Evolutionary conservation across 495 filamentous ascomycete genomes (phyloP), one percentile per base, ranked within the genome.

Genomic region (Xanthoparmelia taractica): DNA sequence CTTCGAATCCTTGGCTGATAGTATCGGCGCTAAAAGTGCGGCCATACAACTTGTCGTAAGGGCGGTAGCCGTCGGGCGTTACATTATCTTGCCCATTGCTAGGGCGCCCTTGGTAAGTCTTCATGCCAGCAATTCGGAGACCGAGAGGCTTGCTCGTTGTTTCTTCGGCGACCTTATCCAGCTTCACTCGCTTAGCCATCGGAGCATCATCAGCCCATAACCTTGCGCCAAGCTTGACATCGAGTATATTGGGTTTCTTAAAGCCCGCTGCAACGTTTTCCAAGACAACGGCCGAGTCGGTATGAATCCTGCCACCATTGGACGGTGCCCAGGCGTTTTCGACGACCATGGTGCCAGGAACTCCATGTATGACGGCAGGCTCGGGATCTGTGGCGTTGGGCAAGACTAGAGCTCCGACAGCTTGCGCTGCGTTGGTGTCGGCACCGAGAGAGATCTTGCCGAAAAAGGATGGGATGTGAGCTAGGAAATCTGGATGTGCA

Each of bases 61-160:
- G 81, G 69, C 79, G 85, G 69, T 88, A 95, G 23, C 82, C 83
- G 54, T 82, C 77, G 23, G 76, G 76, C 38, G 73, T 72, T 20
- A 76, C 71, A 36, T 76, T 71, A 10, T 73, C 74, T 59, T 72
- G 71, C 43, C 65, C 60, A 17, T 76, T 70, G 43, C 71, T 70
- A 37, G 76, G 72, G 33, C 78, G 73, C 4, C 88, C 91, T 56
- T 87, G 87, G 82, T 86, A 98, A 4, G 93, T 88, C 69, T 87
- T 88, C 95, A 98, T 98, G 4, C 94, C 94, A 0, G 91, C 91
- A 63, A 98, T 87, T 27, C 94, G 84, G 72, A 93, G 94, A 23
- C 91, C 91, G 40, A 96, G 79, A 34, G 82, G 84, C 33, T 83
- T 83, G 70, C 87, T 90, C 2, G 94, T 98, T 23, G 91, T 96